Evolutionary conservation across 73 alveolate genomes (phyloP), one percentile per base, ranked within the genome.

Genomic region (Paramecium tetraurelia): DNA sequence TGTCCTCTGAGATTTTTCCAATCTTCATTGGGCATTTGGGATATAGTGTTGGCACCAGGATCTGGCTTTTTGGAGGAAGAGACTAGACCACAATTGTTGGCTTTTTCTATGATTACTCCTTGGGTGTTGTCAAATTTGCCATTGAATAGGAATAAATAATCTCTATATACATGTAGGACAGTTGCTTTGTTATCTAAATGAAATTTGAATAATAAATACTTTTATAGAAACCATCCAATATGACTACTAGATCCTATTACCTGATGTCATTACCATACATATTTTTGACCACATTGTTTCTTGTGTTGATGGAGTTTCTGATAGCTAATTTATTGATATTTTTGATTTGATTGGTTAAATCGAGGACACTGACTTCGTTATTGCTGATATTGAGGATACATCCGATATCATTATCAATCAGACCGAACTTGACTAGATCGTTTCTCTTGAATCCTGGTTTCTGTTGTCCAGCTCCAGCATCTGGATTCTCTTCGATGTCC

Each of bases 171-270:
- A 80, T 80, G 90, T 18, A 80, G 38, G 7, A 80, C 75, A 4
- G 90, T 48, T 5, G 90, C 90, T 43, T 80, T 80, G 3, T 46
- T 43, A 24, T 80, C 90, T 80, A 80, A 1, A 24, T 5, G 10
- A 40, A 6, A 40, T 9, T 43, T 18, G 21, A 43, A 18, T 8
- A 7, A 80, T 16, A 72, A 14, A 5, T 80, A 80, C 90, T 80
- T 46, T 80, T 80, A 48, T 80, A 80, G 33, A 80, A 80, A 10
- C 90, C 90, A 44, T 80, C 90, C 11, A 80, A 27, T n/a, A 80
- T 35, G 21, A 80, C 75, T 1, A 80, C 75, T 24, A 44, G n/a
- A 80, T 80, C 90, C 24, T 48, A 22, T 80, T 80, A 20, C 43
- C 90, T 80, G 8, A 80, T 41, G 24, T 80, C 90, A 80, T 80